These are phyloP conservation scores for Ceratobasidium theobromae DNA, from an alignment of 1,284 basidiomycete species.

Conservation along the genomic window DNA sequence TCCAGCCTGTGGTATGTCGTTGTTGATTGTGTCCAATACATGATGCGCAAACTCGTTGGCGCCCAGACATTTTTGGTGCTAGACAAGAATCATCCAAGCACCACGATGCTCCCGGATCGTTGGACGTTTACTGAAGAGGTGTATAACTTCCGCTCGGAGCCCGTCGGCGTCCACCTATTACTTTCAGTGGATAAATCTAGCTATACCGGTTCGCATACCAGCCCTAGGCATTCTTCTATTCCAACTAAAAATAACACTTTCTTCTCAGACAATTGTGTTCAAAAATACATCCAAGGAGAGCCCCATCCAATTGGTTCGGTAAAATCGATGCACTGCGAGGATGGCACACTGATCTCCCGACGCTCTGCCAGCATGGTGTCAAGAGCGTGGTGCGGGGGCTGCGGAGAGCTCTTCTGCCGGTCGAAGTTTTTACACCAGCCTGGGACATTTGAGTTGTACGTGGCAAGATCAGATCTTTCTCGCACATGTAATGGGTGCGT, in stretches of 20 bases:
- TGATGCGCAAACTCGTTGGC: background rate
- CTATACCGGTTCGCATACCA: conserved; percentile 53
- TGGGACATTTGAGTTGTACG: conserved; percentile 73
- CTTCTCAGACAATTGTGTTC: conserved; percentile 50
- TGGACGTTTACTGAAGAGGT: conserved; percentile 69
- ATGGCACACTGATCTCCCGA: background rate
- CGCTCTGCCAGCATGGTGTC: conserved; percentile 70
- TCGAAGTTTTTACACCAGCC: conserved; percentile 78
- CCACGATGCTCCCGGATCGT: conserved; percentile 58
- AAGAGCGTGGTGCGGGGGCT: conserved; percentile 64
- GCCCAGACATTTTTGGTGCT: conserved; percentile 63
- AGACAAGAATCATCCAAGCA: conserved; percentile 65
- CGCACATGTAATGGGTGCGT: conserved; percentile 53
- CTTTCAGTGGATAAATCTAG: conserved; percentile 68
- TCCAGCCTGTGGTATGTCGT: conserved; percentile 59
- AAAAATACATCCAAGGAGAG: conserved; percentile 57
- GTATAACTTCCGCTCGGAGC: conserved; percentile 80
- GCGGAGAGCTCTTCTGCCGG: conserved; percentile 54
- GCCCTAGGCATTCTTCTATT: background rate
- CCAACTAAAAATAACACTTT: background rate
- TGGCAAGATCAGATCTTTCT: conserved; percentile 68
- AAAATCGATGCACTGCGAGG: background rate
- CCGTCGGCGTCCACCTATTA: conserved; percentile 65
- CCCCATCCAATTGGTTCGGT: conserved; percentile 62
- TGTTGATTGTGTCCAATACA: background rate